Evolutionary conservation across 768 basidiomycete genomes (phyloP).

Genomic region (Suillus tomentosus): DNA sequence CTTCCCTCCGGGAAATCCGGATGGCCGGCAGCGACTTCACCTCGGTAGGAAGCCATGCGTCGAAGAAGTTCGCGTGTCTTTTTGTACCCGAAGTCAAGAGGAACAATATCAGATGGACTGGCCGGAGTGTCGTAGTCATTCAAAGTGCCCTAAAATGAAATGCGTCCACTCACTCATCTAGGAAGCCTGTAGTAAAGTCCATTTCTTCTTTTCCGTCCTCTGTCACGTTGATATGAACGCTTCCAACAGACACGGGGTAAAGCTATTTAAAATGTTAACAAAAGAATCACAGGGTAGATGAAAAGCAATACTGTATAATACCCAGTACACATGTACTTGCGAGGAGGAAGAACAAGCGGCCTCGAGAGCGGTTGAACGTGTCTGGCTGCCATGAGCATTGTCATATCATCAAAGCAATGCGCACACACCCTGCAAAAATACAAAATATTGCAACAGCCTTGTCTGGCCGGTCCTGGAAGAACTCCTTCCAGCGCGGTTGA

Average conservation of each 20-base stretch:
- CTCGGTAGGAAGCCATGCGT: too few species aligned
- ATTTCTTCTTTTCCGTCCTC: constrained; percentile 41
- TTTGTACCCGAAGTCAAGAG: too few species aligned
- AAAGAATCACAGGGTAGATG: background rate
- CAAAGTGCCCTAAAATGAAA: background rate
- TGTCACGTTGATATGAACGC: constrained; percentile 47
- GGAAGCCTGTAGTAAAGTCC: constrained; percentile 48
- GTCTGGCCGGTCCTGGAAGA: constrained; percentile 53
- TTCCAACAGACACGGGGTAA: constrained; percentile 50
- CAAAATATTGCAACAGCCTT: constrained; percentile 54
- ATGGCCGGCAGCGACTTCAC: too few species aligned
- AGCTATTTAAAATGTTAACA: constrained; percentile 17
- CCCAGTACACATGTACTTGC: constrained; percentile 20
- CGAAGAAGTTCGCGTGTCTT: too few species aligned
- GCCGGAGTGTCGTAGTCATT: too few species aligned
- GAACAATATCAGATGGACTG: too few species aligned
- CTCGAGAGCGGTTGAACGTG: background rate
- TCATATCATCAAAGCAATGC: background rate
- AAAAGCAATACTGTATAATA: constrained; percentile 34
- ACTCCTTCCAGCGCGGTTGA: constrained; percentile 47
- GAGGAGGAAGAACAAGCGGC: constrained; percentile 11
- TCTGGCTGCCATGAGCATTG: background rate
- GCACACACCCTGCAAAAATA: constrained; percentile 41
- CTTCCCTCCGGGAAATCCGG: too few species aligned
- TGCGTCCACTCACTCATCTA: constrained; percentile 40